Conservation (phyloP, 306 rosid genomes). For the Geum urbanum region DNA sequence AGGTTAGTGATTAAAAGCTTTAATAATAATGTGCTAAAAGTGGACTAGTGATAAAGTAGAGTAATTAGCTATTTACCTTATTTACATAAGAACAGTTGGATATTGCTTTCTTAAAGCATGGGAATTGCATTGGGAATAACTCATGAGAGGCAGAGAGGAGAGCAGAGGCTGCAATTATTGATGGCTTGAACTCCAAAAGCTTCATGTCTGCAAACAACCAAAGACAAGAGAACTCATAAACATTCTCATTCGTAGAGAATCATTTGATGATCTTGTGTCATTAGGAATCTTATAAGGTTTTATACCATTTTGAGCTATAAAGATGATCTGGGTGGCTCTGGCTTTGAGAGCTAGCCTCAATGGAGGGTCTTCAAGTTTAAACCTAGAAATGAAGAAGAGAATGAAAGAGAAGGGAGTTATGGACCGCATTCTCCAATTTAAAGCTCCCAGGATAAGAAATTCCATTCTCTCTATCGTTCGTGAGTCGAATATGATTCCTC, state of each 20-base stretch:
- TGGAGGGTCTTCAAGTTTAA: slow-evolving; percentile 49
- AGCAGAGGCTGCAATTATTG: slow-evolving; percentile 73
- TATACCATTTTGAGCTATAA: slow-evolving; percentile 77
- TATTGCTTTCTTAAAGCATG: slow-evolving; percentile 54
- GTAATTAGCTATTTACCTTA: slow-evolving; percentile 42
- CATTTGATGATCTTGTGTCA: not conserved
- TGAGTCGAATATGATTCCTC: slow-evolving; percentile 62
- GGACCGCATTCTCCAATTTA: slow-evolving; percentile 93
- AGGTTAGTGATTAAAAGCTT: not conserved
- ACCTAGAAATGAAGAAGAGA: slow-evolving; percentile 50
- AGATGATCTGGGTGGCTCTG: slow-evolving; percentile 66
- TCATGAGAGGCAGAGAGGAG: slow-evolving; percentile 73
- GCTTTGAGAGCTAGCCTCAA: slow-evolving; percentile 58
- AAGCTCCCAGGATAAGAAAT: slow-evolving; percentile 60
- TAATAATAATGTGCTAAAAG: not conserved
- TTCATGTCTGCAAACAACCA: slow-evolving; percentile 50
- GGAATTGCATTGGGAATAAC: slow-evolving; percentile 73
- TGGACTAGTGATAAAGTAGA: not conserved
- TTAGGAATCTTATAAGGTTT: not conserved
- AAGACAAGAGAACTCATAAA: not conserved
- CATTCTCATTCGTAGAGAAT: not conserved
- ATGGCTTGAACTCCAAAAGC: slow-evolving; percentile 77
- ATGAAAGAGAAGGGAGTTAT: slow-evolving; percentile 87
- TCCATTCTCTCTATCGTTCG: slow-evolving; percentile 88
- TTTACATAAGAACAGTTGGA: slow-evolving; percentile 56